Evolutionary conservation across 805 yeast species (phyloP).

Genomic region (Cyberlindnera sargentensis): DNA sequence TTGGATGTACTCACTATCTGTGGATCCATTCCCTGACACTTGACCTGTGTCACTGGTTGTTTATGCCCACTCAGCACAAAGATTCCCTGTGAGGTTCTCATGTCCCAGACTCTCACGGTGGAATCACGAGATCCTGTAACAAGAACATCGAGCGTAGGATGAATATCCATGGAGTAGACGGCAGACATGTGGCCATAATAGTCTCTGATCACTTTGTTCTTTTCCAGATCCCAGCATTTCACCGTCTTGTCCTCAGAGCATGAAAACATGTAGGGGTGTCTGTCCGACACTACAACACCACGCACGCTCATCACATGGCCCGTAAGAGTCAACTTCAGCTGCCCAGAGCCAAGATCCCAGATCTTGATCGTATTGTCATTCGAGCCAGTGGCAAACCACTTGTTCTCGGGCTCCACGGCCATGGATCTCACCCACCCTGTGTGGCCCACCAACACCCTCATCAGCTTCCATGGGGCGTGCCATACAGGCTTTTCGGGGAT

Average conservation of each 20-base stretch:
- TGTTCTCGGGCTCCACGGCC: slow-evolving; percentile 76
- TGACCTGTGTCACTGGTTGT: slow-evolving; percentile 63
- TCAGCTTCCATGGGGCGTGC: slow-evolving; percentile 68
- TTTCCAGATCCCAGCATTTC: slow-evolving; percentile 94
- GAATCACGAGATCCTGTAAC: slow-evolving; percentile 89
- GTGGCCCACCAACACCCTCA: slow-evolving; percentile 79
- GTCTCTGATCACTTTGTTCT: slow-evolving; percentile 71
- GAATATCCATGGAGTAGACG: slow-evolving; percentile 74
- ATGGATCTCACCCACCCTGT: slow-evolving; percentile 88
- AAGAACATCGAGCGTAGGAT: slow-evolving; percentile 78
- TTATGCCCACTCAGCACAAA: slow-evolving; percentile 80
- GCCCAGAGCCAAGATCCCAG: slow-evolving; percentile 80
- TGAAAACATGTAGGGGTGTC: slow-evolving; percentile 84
- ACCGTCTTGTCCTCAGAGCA: slow-evolving; percentile 92
- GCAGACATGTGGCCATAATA: slow-evolving; percentile 95
- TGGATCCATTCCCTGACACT: slow-evolving; percentile 68
- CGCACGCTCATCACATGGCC: slow-evolving; percentile 92
- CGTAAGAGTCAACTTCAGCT: slow-evolving; percentile 65
- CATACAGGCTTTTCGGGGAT: slow-evolving; percentile 24
- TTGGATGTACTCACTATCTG: slow-evolving; percentile 78
- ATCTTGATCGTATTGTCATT: slow-evolving; percentile 82
- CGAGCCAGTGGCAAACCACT: slow-evolving; percentile 90
- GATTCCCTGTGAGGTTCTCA: slow-evolving; percentile 68
- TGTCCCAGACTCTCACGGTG: slow-evolving; percentile 88
- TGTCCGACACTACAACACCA: slow-evolving; percentile 60